phyloP scores from a whole-genome alignment of 1,139 yeast genomes.

The Geotrichum fermentans region DNA sequence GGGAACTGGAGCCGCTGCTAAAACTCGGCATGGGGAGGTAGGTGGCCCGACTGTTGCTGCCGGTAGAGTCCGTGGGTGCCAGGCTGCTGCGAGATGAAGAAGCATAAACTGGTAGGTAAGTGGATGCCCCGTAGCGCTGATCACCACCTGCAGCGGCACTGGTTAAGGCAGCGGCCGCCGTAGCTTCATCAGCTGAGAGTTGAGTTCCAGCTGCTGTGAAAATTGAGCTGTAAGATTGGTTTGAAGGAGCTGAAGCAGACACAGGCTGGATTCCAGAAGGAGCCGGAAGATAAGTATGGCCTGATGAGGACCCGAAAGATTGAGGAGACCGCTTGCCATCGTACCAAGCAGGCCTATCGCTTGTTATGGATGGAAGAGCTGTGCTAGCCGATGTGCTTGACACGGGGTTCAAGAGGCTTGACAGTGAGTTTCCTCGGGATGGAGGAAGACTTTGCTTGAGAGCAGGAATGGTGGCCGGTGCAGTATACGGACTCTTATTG shows the following conservation, averaged over 20 bases:
- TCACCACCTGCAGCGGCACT: neutral
- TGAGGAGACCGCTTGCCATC: slow-evolving; percentile 6
- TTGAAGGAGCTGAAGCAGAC: neutral
- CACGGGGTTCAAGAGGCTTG: slow-evolving; percentile 15
- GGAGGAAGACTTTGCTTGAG: neutral
- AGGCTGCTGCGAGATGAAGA: neutral
- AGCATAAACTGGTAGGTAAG: neutral
- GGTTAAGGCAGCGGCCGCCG: slow-evolving; percentile 7
- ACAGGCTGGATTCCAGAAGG: slow-evolving; percentile 6
- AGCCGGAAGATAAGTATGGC: slow-evolving; percentile 7
- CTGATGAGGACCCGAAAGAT: neutral
- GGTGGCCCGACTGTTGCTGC: neutral
- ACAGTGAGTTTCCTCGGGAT: slow-evolving; percentile 10
- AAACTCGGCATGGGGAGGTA: neutral
- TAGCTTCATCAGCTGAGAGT: slow-evolving; percentile 10
- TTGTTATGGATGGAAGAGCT: neutral
- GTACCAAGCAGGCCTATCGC: neutral
- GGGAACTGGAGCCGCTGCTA: neutral
- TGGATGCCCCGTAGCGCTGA: neutral
- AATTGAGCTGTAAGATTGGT: neutral
- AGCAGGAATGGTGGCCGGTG: neutral
- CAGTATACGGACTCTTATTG: slow-evolving; percentile 3
- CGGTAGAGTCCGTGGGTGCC: neutral
- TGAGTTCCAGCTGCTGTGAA: neutral
- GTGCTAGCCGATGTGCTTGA: neutral